Conservation (phyloP, 2,329 filamentous ascomycete genomes). For the Dothiorella sarmentorum region DNA sequence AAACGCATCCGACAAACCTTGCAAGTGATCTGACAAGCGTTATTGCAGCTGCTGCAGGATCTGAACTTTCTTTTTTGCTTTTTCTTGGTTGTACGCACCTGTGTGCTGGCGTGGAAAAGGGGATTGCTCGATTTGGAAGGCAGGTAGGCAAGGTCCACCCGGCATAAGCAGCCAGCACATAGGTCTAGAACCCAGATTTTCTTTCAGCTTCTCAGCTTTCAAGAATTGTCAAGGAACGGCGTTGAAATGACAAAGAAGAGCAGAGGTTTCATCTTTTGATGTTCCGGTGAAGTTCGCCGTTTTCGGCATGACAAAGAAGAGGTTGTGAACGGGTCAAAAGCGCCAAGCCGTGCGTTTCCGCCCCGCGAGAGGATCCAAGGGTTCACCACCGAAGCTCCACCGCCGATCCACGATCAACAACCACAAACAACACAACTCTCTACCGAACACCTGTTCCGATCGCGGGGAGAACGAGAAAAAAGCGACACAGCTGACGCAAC, state of each 20-base stretch:
- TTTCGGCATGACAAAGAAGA: neutral
- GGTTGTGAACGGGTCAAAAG: neutral
- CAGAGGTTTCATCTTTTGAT: too few relatives aligned
- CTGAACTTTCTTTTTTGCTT: neutral
- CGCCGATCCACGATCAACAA: slow-evolving; percentile 13
- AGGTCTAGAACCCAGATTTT: neutral
- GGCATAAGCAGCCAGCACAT: neutral
- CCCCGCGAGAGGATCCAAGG: neutral
- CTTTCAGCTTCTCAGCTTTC: neutral
- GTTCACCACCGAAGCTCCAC: slow-evolving; percentile 9
- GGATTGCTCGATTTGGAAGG: neutral
- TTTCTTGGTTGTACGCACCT: neutral
- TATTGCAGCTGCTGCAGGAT: neutral
- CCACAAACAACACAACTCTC: slow-evolving; percentile 5
- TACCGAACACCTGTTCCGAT: neutral
- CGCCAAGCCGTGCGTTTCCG: neutral
- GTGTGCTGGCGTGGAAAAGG: neutral
- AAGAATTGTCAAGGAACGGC: neutral
- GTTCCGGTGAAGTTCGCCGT: too few relatives aligned
- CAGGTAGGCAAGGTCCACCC: neutral
- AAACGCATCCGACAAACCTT: neutral
- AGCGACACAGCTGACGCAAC: too few relatives aligned
- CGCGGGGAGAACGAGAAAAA: neutral
- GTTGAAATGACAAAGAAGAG: neutral
- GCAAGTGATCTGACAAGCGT: neutral